Conservation (phyloP, 352 stramenopile genomes). For the Elongisporangium anandrum region DNA sequence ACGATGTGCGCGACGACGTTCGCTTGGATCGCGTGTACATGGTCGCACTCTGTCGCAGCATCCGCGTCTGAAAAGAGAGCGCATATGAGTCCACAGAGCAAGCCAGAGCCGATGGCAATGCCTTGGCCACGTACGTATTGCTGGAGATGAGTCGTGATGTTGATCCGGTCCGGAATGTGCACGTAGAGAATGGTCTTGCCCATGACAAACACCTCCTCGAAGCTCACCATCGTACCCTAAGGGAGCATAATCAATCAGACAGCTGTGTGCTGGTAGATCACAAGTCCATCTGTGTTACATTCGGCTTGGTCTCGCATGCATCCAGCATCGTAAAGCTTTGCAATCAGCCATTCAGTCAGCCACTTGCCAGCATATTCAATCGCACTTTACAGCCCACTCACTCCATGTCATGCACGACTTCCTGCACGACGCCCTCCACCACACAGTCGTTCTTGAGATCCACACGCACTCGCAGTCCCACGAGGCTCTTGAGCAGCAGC, state of each 20-base stretch:
- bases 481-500: constrained; percentile 81
- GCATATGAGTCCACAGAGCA: not conserved
- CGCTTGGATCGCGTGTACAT: constrained; percentile 83
- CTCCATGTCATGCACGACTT: constrained; percentile 87
- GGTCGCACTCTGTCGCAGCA: constrained; percentile 71
- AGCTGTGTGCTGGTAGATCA: not conserved
- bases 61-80: constrained; percentile 39
- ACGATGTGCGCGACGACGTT: constrained; percentile 12
- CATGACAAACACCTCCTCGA: constrained; percentile 89
- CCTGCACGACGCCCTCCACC: constrained; percentile 75
- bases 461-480: constrained; percentile 72
- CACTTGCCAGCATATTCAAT: not conserved
- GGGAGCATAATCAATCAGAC: not conserved
- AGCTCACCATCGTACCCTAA: constrained; percentile 46
- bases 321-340: constrained; percentile 69
- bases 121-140: constrained; percentile 53
- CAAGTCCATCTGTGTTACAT: constrained; percentile 17
- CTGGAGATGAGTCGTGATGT: constrained; percentile 71
- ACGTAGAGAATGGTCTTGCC: constrained; percentile 83
- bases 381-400: constrained; percentile 15
- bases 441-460: constrained; percentile 82
- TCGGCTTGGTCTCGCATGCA: constrained; percentile 68
- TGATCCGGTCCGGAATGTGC: constrained; percentile 84
- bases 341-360: not conserved
- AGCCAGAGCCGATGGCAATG: not conserved